Conservation (phyloP, 2,329 filamentous ascomycete genomes). For the Fusarium clavum region DNA sequence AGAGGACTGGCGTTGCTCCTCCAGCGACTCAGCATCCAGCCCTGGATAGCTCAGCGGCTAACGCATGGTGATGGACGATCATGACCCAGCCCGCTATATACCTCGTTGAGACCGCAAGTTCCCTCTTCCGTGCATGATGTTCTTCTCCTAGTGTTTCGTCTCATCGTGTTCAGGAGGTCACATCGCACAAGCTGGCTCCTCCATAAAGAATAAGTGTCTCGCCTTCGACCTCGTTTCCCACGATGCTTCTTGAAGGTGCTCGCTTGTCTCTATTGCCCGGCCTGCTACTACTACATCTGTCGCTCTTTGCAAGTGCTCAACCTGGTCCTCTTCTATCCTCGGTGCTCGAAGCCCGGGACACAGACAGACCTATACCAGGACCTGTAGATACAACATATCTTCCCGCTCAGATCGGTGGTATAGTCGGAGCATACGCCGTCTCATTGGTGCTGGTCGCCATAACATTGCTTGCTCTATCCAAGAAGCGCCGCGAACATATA, state of each 20-base stretch:
- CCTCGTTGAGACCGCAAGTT: slow-evolving; percentile 59
- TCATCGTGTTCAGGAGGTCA: slow-evolving; percentile 57
- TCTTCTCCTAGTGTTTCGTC: slow-evolving; percentile 64
- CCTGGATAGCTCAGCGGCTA: slow-evolving; percentile 54
- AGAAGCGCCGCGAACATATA: slow-evolving; percentile 65
- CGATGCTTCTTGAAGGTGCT: slow-evolving; percentile 54
- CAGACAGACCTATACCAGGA: slow-evolving; percentile 70
- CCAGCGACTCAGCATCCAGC: slow-evolving; percentile 58
- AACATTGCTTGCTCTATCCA: slow-evolving; percentile 70
- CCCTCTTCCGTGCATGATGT: slow-evolving; percentile 57
- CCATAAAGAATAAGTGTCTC: slow-evolving; percentile 48
- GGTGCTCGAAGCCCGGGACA: slow-evolving; percentile 47
- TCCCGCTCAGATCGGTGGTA: slow-evolving; percentile 84
- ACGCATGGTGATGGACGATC: slow-evolving; percentile 57
- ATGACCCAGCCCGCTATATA: slow-evolving; percentile 69
- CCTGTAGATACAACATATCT: slow-evolving; percentile 73
- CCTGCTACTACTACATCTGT: slow-evolving; percentile 47
- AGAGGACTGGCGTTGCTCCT: slow-evolving; percentile 34
- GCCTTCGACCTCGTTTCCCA: slow-evolving; percentile 48
- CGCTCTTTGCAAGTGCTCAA: slow-evolving; percentile 46
- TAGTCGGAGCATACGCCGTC: slow-evolving; percentile 85
- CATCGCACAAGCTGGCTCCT: slow-evolving; percentile 51
- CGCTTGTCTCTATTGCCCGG: slow-evolving; percentile 45
- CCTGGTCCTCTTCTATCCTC: slow-evolving; percentile 48
- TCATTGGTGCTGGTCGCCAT: slow-evolving; percentile 80